Evolutionary conservation across 1,139 yeast genomes (phyloP), one percentile per base, ranked within the genome.

Genomic region (Kluyveromyces sp.): DNA sequence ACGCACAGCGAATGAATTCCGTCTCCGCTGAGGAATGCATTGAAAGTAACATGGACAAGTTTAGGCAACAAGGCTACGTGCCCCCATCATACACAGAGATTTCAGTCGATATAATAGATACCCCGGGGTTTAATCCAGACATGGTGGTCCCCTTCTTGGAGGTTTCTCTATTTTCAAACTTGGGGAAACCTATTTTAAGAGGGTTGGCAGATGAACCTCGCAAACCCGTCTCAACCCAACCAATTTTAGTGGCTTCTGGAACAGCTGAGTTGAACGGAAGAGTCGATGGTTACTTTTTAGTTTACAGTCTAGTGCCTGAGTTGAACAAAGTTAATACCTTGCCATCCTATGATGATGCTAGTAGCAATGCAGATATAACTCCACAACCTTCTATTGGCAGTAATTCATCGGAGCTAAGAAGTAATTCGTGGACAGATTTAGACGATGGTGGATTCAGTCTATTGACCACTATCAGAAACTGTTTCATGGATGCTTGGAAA

Each of bases 131-230:
- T 59, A 76, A 79, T 43, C 77, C 83, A 2, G 77, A 75, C 42
- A 77, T 75, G 56, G 75, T 80, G 31, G 84, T 84, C 5, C 94
- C 94, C 0, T 84, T 83, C 55, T 63, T 84, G 34, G 92, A 84
- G 55, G 81, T 82, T 3, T 81, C 89, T 1, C 55, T 84, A 25
- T 81, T 82, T 58, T 69, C 80, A 37, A 73, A 79, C 51, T 60
- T 84, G 39, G 83, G 81, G 41, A 75, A 73, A 46, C 80, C 78
- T 35, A 72, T 79, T 10, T 64, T 84, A 36, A 73, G 72, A 42
- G 82, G 83, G 44, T 66, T 83, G 42, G 85, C 86, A 4, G 74
- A 79, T 53, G 85, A 78, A 51, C 87, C 88, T 2, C 63, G 87
- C 38, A 66, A 71, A 48, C 80, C 82, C 3, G 84, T 79, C 0